Evolutionary conservation across 202 grass and related monocot species (phyloP).

Genomic region (Setaria viridis): DNA sequence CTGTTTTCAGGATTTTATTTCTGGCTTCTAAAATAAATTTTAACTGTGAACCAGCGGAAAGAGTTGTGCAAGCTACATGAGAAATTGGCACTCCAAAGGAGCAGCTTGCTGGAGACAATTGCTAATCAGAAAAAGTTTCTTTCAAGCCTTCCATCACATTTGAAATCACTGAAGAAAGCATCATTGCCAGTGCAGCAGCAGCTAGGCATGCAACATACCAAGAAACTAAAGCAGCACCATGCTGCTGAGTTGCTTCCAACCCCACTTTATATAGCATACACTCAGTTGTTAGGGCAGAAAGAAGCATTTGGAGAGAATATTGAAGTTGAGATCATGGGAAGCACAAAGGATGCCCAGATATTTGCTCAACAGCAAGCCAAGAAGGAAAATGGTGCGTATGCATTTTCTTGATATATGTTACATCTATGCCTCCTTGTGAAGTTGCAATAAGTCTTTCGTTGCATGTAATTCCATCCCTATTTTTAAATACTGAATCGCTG

Average conservation of each 20-base stretch:
- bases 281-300: conserved; percentile 94
- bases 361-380: conserved; percentile 82
- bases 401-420: conserved; percentile 31
- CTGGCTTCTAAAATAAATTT: conserved; percentile 47
- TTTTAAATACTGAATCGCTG: conserved; percentile 6
- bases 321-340: conserved; percentile 91
- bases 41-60: conserved; percentile 69
- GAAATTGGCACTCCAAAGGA: conserved; percentile 74
- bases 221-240: conserved; percentile 91
- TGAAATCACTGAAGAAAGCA: conserved; percentile 99
- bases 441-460: conserved; percentile 23
- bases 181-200: conserved; percentile 95
- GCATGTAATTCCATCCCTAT: background rate
- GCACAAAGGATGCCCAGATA: conserved; percentile 83
- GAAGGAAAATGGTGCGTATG: conserved; percentile 66
- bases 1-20: conserved; percentile 28
- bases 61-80: conserved; percentile 89
- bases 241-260: conserved; percentile 84
- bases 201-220: conserved; percentile 87
- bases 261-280: conserved; percentile 85
- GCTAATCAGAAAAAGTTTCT: conserved; percentile 90
- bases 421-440: conserved; percentile 13
- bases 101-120: conserved; percentile 68
- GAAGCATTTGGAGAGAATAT: conserved; percentile 97
- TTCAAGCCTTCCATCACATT: conserved; percentile 87